Evolutionary conservation across 305 asterid species (phyloP), one percentile per base, ranked within the genome.

Genomic region (Solanum aculeatissimum): DNA sequence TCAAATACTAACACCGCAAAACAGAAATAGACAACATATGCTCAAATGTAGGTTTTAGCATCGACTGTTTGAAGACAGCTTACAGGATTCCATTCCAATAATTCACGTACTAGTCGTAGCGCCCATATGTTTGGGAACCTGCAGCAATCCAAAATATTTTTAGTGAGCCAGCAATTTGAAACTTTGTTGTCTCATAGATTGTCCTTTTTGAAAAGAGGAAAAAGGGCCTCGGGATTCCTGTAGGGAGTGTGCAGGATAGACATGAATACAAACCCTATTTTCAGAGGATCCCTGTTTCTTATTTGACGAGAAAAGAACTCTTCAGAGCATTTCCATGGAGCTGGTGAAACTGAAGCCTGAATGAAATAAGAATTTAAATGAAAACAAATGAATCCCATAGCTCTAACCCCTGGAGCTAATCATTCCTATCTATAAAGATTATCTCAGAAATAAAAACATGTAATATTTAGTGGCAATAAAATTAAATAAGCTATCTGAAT

Each of bases 291-390:
- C 93, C 98, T 91, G 82, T 86, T 91, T 91, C 90, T 89, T 87
- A 97, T 92, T 84, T 88, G 96, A 86, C 83, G 83, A 85, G 95
- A 90, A 88, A 97, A 95, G 89, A 92, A 92, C 86, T 93, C 98
- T 90, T 95, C 99, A 55, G 98, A 97, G 89, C 98, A 97, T 91
- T 91, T 97, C 98, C 99, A 95, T 15, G 98, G 94, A 90, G 92
- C 98, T 78, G 99, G 98, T 72, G 98, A 92, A 86, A 87, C 89
- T 23, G 92, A 92, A 82, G 92, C 91, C 98, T 97, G 92, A 82
- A 85, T 21, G 35, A 88, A 85, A 78, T 3, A 78, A 53, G 49
- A 78, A 53, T 19, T 78, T 19, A 29, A 51, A 77, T 51, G 25
- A 51, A 27, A 25, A 29, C 43, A 32, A 38, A 53, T 53, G 83